Conservation (phyloP, 352 stramenopile species). For the Globisporangium camurandrum region DNA sequence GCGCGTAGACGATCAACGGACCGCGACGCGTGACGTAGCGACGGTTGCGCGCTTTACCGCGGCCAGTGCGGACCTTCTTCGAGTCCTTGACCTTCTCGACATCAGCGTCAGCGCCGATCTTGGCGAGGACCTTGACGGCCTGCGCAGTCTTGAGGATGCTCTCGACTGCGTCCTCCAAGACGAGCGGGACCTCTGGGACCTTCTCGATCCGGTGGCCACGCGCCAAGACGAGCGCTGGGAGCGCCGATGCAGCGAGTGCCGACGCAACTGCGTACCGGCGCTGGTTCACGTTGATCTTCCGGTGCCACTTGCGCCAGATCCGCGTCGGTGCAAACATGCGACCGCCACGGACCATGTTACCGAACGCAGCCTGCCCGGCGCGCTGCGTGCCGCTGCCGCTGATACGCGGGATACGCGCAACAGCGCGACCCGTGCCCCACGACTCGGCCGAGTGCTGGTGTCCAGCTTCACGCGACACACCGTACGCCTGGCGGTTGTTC, state of each 20-base stretch:
- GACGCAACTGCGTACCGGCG: conserved; percentile 96
- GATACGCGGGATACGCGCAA: conserved; percentile 99
- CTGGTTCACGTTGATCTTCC: conserved; percentile 98
- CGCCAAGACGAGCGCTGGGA: conserved; percentile 96
- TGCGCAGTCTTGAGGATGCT: conserved; percentile 93
- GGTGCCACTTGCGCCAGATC: conserved; percentile 99
- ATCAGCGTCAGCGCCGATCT: conserved; percentile 93
- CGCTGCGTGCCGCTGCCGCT: conserved; percentile 95
- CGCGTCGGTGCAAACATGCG: conserved; percentile 99
- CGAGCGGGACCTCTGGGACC: conserved; percentile 96
- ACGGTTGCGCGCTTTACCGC: conserved; percentile 98
- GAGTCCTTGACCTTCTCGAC: conserved; percentile 97
- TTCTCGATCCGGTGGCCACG: conserved; percentile 96
- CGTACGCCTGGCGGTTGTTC: conserved; percentile 99
- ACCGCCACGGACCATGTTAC: conserved; percentile 98
- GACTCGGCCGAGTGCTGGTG: conserved; percentile 97
- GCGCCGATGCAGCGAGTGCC: conserved; percentile 94
- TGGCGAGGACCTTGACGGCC: conserved; percentile 92
- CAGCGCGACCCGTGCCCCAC: conserved; percentile 98
- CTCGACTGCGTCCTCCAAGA: conserved; percentile 92
- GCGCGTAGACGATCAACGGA: conserved; percentile 95
- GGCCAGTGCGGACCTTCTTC: conserved; percentile 96
- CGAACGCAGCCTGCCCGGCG: conserved; percentile 98
- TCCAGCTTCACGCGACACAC: conserved; percentile 92
- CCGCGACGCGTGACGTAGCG: conserved; percentile 94